phyloP scores from a whole-genome alignment of 495 filamentous ascomycete genomes.

The Bathelium albidoporum region DNA sequence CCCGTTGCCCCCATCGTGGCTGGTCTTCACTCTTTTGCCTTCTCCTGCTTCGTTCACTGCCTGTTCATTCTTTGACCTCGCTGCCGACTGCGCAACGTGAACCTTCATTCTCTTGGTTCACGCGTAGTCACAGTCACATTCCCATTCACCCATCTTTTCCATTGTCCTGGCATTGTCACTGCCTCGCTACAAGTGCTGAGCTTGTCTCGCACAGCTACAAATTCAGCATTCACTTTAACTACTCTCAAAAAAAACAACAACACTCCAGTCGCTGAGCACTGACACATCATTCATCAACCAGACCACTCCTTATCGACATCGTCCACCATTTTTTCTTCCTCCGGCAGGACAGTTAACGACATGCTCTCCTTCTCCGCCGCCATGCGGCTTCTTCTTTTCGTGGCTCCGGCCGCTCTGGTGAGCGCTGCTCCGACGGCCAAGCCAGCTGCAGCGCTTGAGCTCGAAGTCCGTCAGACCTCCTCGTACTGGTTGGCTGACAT shows the following conservation, averaged over 20 bases:
- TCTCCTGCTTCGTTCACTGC: neutral
- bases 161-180: neutral
- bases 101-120: constrained; percentile 2
- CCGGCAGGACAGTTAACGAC: constrained; percentile 7
- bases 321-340: constrained; percentile 15
- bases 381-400: constrained; percentile 15
- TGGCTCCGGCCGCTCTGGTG: constrained; percentile 7
- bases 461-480: constrained; percentile 16
- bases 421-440: constrained; percentile 4
- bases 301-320: constrained; percentile 1
- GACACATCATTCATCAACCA: constrained; percentile 13
- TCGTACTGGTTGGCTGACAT: constrained; percentile 69
- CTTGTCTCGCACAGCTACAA: neutral
- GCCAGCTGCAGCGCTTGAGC: neutral
- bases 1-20: neutral
- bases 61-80: constrained; percentile 4
- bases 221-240: neutral
- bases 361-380: constrained; percentile 14
- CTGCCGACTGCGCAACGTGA: neutral
- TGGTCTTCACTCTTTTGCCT: neutral
- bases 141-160: neutral
- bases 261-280: constrained; percentile 17
- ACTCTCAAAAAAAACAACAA: neutral
- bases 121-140: neutral
- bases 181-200: neutral